A percentile compares a stretch with the other conserved stretches of the same genome.
These are phyloP conservation scores for Panicum miliaceum DNA, from an alignment of 176 grass and related monocot genomes.

Conservation along the genomic window DNA sequence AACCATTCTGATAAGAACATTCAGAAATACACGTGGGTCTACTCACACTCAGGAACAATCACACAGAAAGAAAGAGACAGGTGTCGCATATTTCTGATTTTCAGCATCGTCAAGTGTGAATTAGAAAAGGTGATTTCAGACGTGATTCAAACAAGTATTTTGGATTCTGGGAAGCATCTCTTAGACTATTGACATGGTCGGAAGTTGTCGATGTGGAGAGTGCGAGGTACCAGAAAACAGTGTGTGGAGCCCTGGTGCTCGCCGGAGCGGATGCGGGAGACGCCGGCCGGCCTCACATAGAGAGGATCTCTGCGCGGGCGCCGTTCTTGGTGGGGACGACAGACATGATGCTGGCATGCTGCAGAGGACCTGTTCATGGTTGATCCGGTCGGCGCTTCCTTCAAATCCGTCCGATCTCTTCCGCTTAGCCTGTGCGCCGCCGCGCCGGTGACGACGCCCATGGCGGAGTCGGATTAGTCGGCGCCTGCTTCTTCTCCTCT, in stretches of 20 bases:
- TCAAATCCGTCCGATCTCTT: background rate
- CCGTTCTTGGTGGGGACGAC: background rate
- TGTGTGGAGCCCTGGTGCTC: too few species aligned
- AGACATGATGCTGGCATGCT: background rate
- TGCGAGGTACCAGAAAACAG: too few species aligned
- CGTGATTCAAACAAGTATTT: background rate
- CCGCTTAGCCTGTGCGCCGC: background rate
- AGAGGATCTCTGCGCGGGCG: background rate
- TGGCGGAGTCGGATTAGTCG: background rate
- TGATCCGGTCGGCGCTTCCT: background rate
- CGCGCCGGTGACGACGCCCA: background rate
- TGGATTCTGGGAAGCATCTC: background rate
- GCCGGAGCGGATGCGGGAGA: too few species aligned
- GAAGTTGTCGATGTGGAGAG: background rate
- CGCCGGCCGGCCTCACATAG: too few species aligned
- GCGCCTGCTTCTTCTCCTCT: background rate
- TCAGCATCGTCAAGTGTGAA: background rate
- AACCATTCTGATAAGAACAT: background rate
- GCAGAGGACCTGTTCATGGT: background rate
- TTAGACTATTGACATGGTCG: too few species aligned
- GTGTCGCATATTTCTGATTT: constrained; percentile 1
- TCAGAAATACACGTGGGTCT: background rate
- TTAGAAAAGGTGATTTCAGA: background rate
- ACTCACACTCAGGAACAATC: background rate
- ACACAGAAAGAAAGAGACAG: background rate